Evolutionary conservation across 2,329 filamentous ascomycete species (phyloP), one percentile per base, ranked within the genome.

Genomic region (Paramyrothecium sp.): DNA sequence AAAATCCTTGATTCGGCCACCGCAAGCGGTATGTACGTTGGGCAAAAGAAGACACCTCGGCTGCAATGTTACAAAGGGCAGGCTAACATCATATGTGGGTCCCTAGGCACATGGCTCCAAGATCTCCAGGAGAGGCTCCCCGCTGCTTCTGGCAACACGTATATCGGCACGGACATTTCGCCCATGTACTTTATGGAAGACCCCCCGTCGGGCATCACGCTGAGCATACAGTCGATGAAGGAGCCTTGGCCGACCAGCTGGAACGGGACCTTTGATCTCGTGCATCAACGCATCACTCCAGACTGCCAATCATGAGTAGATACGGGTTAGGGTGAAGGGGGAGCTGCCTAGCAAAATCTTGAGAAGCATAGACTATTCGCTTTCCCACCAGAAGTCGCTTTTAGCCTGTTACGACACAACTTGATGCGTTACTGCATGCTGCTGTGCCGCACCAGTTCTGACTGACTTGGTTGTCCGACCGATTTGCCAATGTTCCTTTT

Each of bases 1-100:
- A 50, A 50, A 22, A 23, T 50, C 47, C 47, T 50, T 22, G 47
- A 50, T 50, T 50, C 47, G 21, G 47, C 47, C 47, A 50, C 47
- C 21, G 47, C 47, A 16, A 50, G 47, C 22, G 41, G 41, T 20
- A 46, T 17, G 41, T 46, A 17, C 5, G 26, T 30, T 30, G 26
- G 26, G 26, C 26, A 30, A 30, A 30, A 30, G n/a, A 30, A 4
- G 26, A 30, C 26, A 30, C 4, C 26, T 30, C 26, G 26, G 26
- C 26, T 30, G 26, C 26, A 30, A 30, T 30, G 26, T 30, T 10
- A 30, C 26, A 30, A 30, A 10, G 26, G 26, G 26, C 26, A 30
- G 26, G 26, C 26, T 46, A 46, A 46, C 41, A 17, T 20, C 41
- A 20, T 46, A 20, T 46, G 17, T 16, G 41, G 17, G 41, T 46